Conservation (phyloP, 345 rosid genomes). For the Hypericum androsaemum region DNA sequence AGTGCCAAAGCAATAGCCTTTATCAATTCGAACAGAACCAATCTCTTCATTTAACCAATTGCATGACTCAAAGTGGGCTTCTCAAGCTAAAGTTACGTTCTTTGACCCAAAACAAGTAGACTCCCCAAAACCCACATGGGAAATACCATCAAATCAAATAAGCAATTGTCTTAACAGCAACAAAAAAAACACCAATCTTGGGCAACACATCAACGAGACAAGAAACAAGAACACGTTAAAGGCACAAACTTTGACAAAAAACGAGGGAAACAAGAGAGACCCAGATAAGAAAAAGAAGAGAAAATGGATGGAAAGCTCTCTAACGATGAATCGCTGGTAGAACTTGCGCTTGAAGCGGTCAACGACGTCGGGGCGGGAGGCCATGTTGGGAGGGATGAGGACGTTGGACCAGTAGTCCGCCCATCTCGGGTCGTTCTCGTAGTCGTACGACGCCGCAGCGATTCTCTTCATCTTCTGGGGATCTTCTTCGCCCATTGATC, state of each 20-base stretch:
- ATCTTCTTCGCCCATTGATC: constrained; percentile 62
- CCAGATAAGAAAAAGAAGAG: neutral
- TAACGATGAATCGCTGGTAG: constrained; percentile 83
- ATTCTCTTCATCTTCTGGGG: constrained; percentile 62
- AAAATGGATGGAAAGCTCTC: constrained; percentile 5
- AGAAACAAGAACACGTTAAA: too few relatives aligned
- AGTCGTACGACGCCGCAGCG: constrained; percentile 83
- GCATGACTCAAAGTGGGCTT: too few relatives aligned
- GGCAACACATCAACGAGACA: too few relatives aligned
- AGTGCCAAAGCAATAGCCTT: too few relatives aligned
- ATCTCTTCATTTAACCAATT: too few relatives aligned
- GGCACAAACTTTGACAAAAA: neutral
- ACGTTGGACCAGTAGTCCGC: constrained; percentile 88
- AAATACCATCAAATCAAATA: too few relatives aligned
- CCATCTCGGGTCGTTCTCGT: constrained; percentile 83
- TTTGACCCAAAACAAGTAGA: too few relatives aligned
- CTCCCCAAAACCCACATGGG: too few relatives aligned
- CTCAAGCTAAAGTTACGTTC: too few relatives aligned
- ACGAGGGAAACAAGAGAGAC: neutral
- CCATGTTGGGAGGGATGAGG: constrained; percentile 82
- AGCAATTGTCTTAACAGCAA: too few relatives aligned
- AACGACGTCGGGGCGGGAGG: constrained; percentile 80
- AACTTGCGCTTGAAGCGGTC: constrained; percentile 90
- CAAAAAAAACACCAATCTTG: too few relatives aligned
- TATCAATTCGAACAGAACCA: too few relatives aligned